Base-by-base conservation (phyloP, 768 basidiomycete genomes). In the Leccinum fibrillosum region DNA sequence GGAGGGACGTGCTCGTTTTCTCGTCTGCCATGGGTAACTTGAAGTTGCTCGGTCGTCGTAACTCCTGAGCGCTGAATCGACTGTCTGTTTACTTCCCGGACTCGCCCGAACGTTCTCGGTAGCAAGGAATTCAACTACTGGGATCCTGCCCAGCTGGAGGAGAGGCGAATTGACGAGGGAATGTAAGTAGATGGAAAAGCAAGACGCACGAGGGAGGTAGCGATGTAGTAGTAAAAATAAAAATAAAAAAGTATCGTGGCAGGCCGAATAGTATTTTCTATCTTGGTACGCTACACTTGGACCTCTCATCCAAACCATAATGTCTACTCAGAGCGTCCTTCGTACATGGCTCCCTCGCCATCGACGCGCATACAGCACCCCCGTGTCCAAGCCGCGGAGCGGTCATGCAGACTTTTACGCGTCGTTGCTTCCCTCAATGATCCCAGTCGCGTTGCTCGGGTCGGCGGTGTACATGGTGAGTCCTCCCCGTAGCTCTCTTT, bases 381-480 rank as follows among this genome's bases (percentile, higher is more conserved):
- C 66, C 52, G n/a, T 56, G 2, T 26, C 64, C 28, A 58, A 49
- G 21, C 60, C 53, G 26, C 65, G 67, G 56, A 84, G 81, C 30
- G 74, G 77, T 11, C 88, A 92, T 69, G 81, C 81, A 6, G 75
- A 78, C 62, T 85, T 87, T 80, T 93, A 93, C 71, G 76, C 83
- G 47, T 80, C 84, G 53, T 78, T 86, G 51, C 72, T 88, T 39
- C 91, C 91, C 26, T 83, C 82, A 32, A 92, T 92, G 89, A 74
- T 92, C 51, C 91, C 90, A 9, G 76, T 93, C 54, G 84, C 86
- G 53, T 75, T 93, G 53, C 77, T 93, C 12, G 91, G 90, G 17
- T 90, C 89, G 53, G 88, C 86, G 9, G 80, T 92, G 56, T 92
- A 90, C 74, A 76, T 90, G 64, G 90, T 89, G 67, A 57, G 81